Percentiles rank a stretch among this genome's conserved stretches.
Conservation (phyloP, 2,329 filamentous ascomycete species). For the Achaetomium macrosporum region DNA sequence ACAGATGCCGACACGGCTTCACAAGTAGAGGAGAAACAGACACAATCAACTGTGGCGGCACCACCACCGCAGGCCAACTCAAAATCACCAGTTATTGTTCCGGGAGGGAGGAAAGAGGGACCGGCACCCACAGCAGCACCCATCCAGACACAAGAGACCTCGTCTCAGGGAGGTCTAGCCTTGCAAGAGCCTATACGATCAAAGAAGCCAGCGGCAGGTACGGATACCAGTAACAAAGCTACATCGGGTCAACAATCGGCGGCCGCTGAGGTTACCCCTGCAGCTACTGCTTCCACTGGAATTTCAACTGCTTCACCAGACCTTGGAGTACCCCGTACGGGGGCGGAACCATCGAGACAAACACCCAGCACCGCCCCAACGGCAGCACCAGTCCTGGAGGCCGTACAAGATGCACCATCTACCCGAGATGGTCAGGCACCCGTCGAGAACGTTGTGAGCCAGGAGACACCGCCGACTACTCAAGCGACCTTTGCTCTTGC, state of each 20-base stretch:
- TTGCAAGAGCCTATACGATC: neutral
- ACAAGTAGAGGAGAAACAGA: neutral
- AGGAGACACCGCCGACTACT: slow-evolving; percentile 1
- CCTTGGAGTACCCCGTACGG: neutral
- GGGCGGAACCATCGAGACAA: neutral
- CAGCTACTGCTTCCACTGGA: neutral
- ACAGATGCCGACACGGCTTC: neutral
- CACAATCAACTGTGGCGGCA: neutral
- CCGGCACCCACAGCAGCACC: neutral
- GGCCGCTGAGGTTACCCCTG: neutral
- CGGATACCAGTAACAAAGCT: neutral
- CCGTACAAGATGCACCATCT: neutral
- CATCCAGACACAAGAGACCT: neutral
- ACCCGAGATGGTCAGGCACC: neutral
- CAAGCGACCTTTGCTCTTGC: slow-evolving; percentile 5
- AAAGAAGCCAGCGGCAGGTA: neutral
- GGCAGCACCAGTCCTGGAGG: neutral
- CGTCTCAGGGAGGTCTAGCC: neutral
- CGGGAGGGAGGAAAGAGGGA: neutral
- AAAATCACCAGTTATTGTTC: neutral
- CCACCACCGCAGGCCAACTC: neutral
- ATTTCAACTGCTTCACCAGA: neutral
- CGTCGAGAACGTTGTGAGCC: neutral
- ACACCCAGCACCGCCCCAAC: neutral
- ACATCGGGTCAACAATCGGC: neutral